Evolutionary conservation across 1,284 basidiomycete genomes (phyloP).

Genomic region (Trichosporon inkin): DNA sequence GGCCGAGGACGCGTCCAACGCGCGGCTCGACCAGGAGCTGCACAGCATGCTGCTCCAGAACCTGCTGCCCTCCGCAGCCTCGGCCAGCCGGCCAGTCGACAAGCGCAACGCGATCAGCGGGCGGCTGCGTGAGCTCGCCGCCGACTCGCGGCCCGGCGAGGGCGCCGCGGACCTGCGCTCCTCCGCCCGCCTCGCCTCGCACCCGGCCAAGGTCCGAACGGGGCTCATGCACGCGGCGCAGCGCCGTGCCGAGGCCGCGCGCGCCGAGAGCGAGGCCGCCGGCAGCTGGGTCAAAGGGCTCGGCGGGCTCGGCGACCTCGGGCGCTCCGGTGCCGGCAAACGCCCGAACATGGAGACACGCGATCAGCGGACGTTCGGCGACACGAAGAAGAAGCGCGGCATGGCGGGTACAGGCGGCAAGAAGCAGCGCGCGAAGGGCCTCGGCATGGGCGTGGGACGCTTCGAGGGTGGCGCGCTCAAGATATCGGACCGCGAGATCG

Average conservation of each 20-base stretch:
- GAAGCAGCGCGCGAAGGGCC: slow-evolving; percentile 39
- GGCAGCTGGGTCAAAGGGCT: slow-evolving; percentile 42
- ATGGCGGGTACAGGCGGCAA: slow-evolving; percentile 34
- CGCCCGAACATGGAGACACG: slow-evolving; percentile 17
- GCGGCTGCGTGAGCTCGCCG: slow-evolving; percentile 45
- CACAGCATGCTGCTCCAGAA: slow-evolving; percentile 48
- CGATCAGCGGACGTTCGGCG: slow-evolving; percentile 29
- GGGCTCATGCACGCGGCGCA: slow-evolving; percentile 39
- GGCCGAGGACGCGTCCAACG: slow-evolving; percentile 38
- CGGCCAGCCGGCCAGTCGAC: slow-evolving; percentile 39
- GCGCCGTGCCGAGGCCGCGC: slow-evolving; percentile 29
- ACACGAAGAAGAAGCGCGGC: slow-evolving; percentile 44
- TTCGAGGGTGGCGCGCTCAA: slow-evolving; percentile 46
- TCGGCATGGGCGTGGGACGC: slow-evolving; percentile 48
- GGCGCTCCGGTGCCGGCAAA: slow-evolving; percentile 20
- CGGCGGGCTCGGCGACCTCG: slow-evolving; percentile 43
- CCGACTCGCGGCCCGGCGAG: slow-evolving; percentile 40
- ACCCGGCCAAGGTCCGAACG: slow-evolving; percentile 43
- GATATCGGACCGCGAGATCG: slow-evolving; percentile 43
- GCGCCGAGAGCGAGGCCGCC: slow-evolving; percentile 37
- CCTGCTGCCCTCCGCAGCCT: slow-evolving; percentile 38
- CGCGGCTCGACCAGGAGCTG: slow-evolving; percentile 47
- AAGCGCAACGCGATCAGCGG: slow-evolving; percentile 45
- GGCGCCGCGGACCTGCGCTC: slow-evolving; percentile 25
- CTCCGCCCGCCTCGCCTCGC: slow-evolving; percentile 25